phyloP scores from a whole-genome alignment of 2,329 filamentous ascomycete genomes.

The Trichoderma arundinaceum region DNA sequence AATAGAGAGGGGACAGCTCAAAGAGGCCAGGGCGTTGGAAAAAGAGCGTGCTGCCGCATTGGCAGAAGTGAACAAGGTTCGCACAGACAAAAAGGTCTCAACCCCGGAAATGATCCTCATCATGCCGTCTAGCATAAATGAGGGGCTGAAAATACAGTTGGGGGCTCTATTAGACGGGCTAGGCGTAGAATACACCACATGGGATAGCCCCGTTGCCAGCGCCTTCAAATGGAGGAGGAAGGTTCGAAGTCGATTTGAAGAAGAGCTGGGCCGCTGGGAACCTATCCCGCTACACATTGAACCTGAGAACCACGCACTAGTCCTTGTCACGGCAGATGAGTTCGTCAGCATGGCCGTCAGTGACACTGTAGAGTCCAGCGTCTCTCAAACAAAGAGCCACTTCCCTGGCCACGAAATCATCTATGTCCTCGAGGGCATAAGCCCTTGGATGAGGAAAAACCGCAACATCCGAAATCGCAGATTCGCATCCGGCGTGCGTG shows the following conservation, averaged over 20 bases:
- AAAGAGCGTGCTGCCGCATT: slow-evolving; percentile 70
- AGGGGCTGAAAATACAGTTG: slow-evolving; percentile 53
- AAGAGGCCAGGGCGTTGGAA: slow-evolving; percentile 65
- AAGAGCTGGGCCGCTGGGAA: slow-evolving; percentile 67
- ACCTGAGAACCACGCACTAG: slow-evolving; percentile 66
- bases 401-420: slow-evolving; percentile 63
- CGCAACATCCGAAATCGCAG: slow-evolving; percentile 69
- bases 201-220: slow-evolving; percentile 54
- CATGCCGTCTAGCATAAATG: slow-evolving; percentile 62
- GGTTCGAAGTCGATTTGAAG: slow-evolving; percentile 66
- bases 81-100: slow-evolving; percentile 74
- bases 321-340: slow-evolving; percentile 66
- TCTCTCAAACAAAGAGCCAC: slow-evolving; percentile 58
- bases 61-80: slow-evolving; percentile 74
- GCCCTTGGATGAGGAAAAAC: slow-evolving; percentile 70
- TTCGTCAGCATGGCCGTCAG: slow-evolving; percentile 66
- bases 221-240: slow-evolving; percentile 73
- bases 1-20: slow-evolving; percentile 62
- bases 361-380: slow-evolving; percentile 63
- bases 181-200: slow-evolving; percentile 53
- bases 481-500: slow-evolving; percentile 68
- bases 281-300: slow-evolving; percentile 59
- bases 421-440: slow-evolving; percentile 75
- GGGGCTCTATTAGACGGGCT: slow-evolving; percentile 58
- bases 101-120: slow-evolving; percentile 79